Evolutionary conservation across 495 filamentous ascomycete species (phyloP).

Genomic region (Aspergillus baeticus): DNA sequence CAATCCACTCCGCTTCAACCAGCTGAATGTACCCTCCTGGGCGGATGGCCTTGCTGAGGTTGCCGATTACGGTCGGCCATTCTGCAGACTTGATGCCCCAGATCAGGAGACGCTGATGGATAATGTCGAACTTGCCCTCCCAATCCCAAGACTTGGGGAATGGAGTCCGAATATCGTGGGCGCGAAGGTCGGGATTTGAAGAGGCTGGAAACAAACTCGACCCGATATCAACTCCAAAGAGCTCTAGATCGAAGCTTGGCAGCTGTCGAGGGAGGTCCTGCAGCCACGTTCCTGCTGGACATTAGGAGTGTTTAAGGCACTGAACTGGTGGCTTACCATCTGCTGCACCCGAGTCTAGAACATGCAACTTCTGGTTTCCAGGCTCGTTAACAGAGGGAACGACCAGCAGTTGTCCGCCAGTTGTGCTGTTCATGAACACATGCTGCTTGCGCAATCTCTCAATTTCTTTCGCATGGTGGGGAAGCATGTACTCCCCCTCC

Average conservation of each 20-base stretch:
- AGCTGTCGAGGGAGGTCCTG: not conserved
- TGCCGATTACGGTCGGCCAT: constrained; percentile 2
- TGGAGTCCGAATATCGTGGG: constrained; percentile 10
- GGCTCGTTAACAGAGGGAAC: not conserved
- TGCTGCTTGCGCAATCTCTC: constrained; percentile 8
- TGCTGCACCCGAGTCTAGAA: constrained; percentile 9
- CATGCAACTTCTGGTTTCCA: not conserved
- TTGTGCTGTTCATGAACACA: constrained; percentile 5
- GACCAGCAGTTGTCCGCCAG: not conserved
- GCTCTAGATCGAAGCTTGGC: not conserved
- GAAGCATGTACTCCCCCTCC: constrained; percentile 10
- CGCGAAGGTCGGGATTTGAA: constrained; percentile 1
- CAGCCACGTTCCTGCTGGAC: constrained; percentile 1
- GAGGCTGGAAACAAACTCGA: not conserved
- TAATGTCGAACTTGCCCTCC: constrained; percentile 2
- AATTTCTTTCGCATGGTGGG: constrained; percentile 6
- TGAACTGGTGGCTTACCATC: constrained; percentile 2
- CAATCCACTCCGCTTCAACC: constrained; percentile 11
- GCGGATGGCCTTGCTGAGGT: not conserved
- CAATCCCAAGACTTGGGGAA: constrained; percentile 9
- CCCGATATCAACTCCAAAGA: constrained; percentile 7
- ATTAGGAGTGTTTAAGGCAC: not conserved
- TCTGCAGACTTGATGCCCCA: constrained; percentile 10
- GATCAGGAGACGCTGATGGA: constrained; percentile 10
- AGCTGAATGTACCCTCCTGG: constrained; percentile 11